A percentile compares a stretch with the other conserved stretches of the same genome.
These are phyloP conservation scores for Phytophthora constricta DNA, from an alignment of 352 stramenopile genomes.

Conservation along the genomic window DNA sequence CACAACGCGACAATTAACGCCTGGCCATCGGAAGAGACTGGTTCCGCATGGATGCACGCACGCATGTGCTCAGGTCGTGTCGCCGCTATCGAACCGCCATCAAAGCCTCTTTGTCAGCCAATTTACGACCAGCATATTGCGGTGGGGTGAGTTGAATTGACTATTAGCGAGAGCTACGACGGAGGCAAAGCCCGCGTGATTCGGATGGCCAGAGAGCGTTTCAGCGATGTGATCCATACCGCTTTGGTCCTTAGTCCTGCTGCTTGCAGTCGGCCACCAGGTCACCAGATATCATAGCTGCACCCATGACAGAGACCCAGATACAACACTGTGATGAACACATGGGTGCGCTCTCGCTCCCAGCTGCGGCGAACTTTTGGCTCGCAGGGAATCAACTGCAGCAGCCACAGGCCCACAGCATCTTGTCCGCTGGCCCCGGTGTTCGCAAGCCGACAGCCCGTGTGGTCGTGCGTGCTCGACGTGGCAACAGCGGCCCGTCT, in stretches of 20 bases:
- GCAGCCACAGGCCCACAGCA: too few relatives aligned
- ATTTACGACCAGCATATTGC: too few relatives aligned
- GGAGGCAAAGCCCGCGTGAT: background rate
- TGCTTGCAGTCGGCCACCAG: background rate
- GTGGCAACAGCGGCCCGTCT: background rate
- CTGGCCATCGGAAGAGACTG: slow-evolving; percentile 37
- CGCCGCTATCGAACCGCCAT: background rate
- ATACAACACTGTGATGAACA: too few relatives aligned
- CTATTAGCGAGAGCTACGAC: background rate
- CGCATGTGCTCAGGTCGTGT: slow-evolving; percentile 17
- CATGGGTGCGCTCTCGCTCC: background rate
- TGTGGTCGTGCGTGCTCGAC: slow-evolving; percentile 1
- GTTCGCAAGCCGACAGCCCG: background rate
- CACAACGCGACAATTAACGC: slow-evolving; percentile 34
- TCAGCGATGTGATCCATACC: too few relatives aligned
- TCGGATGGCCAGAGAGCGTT: too few relatives aligned
- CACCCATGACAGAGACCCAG: background rate
- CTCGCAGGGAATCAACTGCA: too few relatives aligned
- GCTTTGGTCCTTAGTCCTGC: background rate
- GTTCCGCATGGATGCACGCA: slow-evolving; percentile 34
- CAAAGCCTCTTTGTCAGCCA: too few relatives aligned
- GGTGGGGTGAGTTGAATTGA: too few relatives aligned
- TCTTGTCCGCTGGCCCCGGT: background rate
- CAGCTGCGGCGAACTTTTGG: background rate
- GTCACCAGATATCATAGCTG: background rate